Base-by-base conservation (phyloP, 495 filamentous ascomycete species). In the Xylaria longipes region DNA sequence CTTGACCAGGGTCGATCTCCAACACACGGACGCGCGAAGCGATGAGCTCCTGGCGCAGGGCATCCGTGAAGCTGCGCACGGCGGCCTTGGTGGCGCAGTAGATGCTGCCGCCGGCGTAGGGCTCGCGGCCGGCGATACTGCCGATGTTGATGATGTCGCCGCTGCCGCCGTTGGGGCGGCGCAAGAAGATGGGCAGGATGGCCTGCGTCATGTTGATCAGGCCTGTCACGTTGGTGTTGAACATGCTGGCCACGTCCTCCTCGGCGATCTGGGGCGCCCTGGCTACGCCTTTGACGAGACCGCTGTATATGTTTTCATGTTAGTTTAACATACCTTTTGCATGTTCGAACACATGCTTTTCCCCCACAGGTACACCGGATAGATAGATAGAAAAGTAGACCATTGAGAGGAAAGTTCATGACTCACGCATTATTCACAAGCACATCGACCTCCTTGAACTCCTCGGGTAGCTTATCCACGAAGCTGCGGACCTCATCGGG, bases 71-170 rank as follows among this genome's bases (percentile, higher is more conserved):
- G 66, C 86, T 91, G 60, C 92, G 90, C 50, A 98, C 91, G 5
- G 96, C 96, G 15, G 96, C 95, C 84, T 99, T 99, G 60, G 93
- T 95, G 3, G 96, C 94, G 81, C 96, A 99, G 87, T 99, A 99
- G 74, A 99, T 97, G 75, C 91, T 90, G 31, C 96, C 96, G 56
- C 97, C 94, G 5, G 90, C 84, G 82, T 99, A 99, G 14, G 92
- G 87, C 75, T 97, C 95, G 48, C 96, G 89, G 29, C 96, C 96
- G 31, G 96, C 96, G 78, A 99, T 96, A 75, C 92, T 95, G 67
- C 96, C 96, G 78, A 99, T 93, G 82, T 98, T 98, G 81, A 99
- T 97, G 78, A 99, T 95, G 77, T 99, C 96, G 71, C 96, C 96
- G 37, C 85, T 83, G 65, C 94, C 95, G 63, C 93, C 93, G 50